These are phyloP conservation scores for Rutstroemia sp. DNA, from an alignment of 2,329 filamentous ascomycete species.

Conservation along the genomic window DNA sequence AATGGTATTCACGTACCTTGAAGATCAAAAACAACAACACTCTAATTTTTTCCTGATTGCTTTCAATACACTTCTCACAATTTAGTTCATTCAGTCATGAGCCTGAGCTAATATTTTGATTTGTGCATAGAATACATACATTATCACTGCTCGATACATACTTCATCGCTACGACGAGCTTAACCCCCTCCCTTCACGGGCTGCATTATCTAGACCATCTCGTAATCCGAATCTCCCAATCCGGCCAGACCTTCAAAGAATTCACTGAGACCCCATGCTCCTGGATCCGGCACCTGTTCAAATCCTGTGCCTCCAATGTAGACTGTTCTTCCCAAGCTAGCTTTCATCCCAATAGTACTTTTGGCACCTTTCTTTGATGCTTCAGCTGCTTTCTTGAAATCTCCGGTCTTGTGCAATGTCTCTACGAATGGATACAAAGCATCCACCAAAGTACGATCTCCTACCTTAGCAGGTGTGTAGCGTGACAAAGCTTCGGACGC, in stretches of 20 bases:
- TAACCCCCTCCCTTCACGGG: too few relatives aligned
- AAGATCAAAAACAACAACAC: conserved; percentile 11
- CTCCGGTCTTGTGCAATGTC: conserved; percentile 54
- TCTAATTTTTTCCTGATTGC: conserved; percentile 8
- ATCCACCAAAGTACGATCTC: conserved; percentile 86
- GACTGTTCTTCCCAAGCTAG: conserved; percentile 75
- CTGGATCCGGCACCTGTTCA: conserved; percentile 68
- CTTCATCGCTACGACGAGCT: too few relatives aligned
- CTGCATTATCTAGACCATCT: conserved; percentile 21
- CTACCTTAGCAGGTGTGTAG: conserved; percentile 85
- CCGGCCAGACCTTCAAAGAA: conserved; percentile 74
- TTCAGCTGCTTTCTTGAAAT: conserved; percentile 64
- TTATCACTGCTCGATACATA: too few relatives aligned
- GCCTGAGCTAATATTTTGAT: background rate
- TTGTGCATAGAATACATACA: background rate
- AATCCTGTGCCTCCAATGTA: conserved; percentile 73
- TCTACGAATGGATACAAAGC: conserved; percentile 83
- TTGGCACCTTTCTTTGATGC: conserved; percentile 71
- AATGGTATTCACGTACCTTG: conserved; percentile 5
- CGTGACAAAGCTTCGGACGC: conserved; percentile 64
- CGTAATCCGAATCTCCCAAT: conserved; percentile 29
- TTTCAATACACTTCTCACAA: background rate
- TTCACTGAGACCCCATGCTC: conserved; percentile 66
- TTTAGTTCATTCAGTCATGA: background rate
- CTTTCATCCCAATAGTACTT: conserved; percentile 84